phyloP scores from a whole-genome alignment of 2,329 filamentous ascomycete genomes.

The Xylaria sp. region DNA sequence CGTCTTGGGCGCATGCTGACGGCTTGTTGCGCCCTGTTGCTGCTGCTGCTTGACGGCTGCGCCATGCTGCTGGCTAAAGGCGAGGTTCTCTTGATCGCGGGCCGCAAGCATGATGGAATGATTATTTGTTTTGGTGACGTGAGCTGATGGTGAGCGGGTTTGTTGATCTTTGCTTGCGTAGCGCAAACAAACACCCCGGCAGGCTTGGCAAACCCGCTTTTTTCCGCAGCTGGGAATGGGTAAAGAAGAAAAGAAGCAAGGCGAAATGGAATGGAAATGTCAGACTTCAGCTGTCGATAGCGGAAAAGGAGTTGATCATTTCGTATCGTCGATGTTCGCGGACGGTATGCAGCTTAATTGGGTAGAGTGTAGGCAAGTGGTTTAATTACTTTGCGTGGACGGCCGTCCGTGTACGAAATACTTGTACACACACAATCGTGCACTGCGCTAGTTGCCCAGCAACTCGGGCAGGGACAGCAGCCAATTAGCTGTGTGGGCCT shows the following conservation, averaged over 20 bases:
- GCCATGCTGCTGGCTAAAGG: conserved; percentile 66
- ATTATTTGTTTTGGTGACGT: background rate
- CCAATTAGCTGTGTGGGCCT: conserved; percentile 6
- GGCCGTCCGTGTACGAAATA: background rate
- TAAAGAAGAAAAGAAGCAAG: no score
- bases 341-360: conserved; percentile 12
- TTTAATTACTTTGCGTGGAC: conserved; percentile 15
- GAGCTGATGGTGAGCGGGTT: background rate
- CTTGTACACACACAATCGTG: background rate
- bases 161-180: background rate
- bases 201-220: conserved; percentile 4
- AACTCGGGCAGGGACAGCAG: conserved; percentile 7
- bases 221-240: background rate
- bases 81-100: conserved; percentile 82
- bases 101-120: conserved; percentile 61
- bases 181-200: background rate
- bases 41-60: conserved; percentile 59
- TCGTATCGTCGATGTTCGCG: conserved; percentile 7
- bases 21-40: conserved; percentile 48
- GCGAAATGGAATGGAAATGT: background rate
- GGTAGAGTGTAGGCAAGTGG: conserved; percentile 11
- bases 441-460: conserved; percentile 17
- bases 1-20: conserved; percentile 53
- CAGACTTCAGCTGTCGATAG: background rate
- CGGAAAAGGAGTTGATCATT: conserved; percentile 1